Base-by-base conservation (phyloP, 306 rosid genomes). In the Parietaria judaica region DNA sequence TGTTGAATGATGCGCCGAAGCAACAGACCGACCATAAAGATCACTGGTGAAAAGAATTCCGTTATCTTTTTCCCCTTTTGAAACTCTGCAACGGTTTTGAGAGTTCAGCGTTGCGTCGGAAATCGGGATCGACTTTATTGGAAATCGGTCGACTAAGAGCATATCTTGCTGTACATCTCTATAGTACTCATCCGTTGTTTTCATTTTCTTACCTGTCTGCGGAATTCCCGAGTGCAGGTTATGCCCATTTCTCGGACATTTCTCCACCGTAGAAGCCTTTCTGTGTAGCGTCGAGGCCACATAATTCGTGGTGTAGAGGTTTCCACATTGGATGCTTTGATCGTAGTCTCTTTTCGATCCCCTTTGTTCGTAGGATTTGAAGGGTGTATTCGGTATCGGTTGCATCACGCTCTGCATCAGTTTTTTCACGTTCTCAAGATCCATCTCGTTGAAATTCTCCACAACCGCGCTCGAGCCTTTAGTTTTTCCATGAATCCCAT, bases 331-430 rank as follows among this genome's bases (percentile, higher is more conserved):
- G 47, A 36, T 59, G 34, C 78, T 68, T 14, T 38, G 77, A 52
- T 43, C 65, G 68, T 76, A 58, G 16, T 69, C 79, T 73, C 88
- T 77, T 80, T 82, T 79, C 66, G 73, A 70, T 31, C 78, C 66
- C 73, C 76, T 78, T 72, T 59, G 75, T 76, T 70, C 73, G 53
- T 6, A 48, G 61, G 78, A 72, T 63, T 72, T 66, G 65, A 79
- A 58, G 58, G 61, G 68, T 68, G 55, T 56, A 54, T 63, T 73
- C 46, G 73, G 72, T 50, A 65, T 70, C 54, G 64, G 48, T 65
- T 63, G 79, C 58, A 62, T 53, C 68, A 47, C 48, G 60, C 69
- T 63, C 36, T 49, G 71, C 48, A 54, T 65, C 68, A 63, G 63
- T 15, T 14, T 52, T 60, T 75, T 60, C 7, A 60, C 46, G 35